Evolutionary conservation across 2,329 filamentous ascomycete species (phyloP), one percentile per base, ranked within the genome.

Genomic region (Beauveria brongniartii): DNA sequence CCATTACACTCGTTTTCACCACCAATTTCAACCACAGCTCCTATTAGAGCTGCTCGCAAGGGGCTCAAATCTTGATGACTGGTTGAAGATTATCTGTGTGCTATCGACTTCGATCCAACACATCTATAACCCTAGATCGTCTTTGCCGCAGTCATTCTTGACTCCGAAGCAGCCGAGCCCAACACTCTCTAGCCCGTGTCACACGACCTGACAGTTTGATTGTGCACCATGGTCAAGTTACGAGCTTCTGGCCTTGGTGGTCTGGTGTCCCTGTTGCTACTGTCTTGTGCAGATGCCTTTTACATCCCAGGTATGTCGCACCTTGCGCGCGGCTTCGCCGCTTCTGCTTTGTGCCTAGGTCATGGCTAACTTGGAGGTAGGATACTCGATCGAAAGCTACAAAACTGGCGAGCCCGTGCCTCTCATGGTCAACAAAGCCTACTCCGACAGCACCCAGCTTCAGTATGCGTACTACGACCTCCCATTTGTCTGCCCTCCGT

Each of bases 391-490:
- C 69, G 89, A 87, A 70, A 91, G 85, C 69, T 95, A 95, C 72
- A 81, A 81, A 65, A 84, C 92, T 65, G 83, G 85, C 71, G 89
- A 95, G 67, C 79, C 85, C 12, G 88, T 96, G 44, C 91, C 91
- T 1, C 80, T 96, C n/a, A 85, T 93, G 61, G 89, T 94, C 65
- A 96, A 96, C 78, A 96, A 96, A 73, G 87, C 92, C 68, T 95
- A 92, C 74, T 95, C 91, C 60, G 91, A 95, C 74, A 87, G 90
- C 68, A 94, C 90, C 8, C 88, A 94, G 72, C 78, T 96, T n/a
- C 91, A 95, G 73, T 95, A 92, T 82, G 91, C 91, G 66, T 96
- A 93, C 77, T 90, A 88, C 72, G 89, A 94, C 67, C 85, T 95
- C 1, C 91, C 91, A 8, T 96, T 95, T 72, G 89, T 93, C 59